These are phyloP conservation scores for Leccinum pellstonianum DNA, from an alignment of 768 basidiomycete genomes.

Conservation along the genomic window DNA sequence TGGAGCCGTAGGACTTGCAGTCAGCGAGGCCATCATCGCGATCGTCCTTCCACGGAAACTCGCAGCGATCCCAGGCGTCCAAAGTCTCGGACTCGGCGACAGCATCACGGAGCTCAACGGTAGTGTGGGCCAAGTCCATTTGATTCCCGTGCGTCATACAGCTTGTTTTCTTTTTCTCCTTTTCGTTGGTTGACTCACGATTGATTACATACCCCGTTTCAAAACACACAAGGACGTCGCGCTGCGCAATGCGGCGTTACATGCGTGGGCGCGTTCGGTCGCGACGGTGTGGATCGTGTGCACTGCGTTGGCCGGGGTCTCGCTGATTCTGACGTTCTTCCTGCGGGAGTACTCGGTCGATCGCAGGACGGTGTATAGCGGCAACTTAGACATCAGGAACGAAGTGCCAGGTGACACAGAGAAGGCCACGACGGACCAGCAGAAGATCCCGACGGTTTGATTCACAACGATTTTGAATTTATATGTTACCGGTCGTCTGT, in stretches of 20 bases:
- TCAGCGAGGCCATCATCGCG: too few relatives aligned
- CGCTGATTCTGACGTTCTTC: constrained; percentile 44
- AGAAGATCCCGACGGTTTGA: neutral
- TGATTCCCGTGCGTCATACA: too few relatives aligned
- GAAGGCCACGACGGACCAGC: neutral
- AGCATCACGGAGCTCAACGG: too few relatives aligned
- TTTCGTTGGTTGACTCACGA: too few relatives aligned
- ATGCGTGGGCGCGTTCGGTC: constrained; percentile 65
- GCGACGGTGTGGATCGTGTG: constrained; percentile 62
- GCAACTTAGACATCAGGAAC: constrained; percentile 5
- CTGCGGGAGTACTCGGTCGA: constrained; percentile 60
- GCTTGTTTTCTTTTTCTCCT: too few relatives aligned
- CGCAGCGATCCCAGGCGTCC: too few relatives aligned
- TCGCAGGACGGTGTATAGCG: constrained; percentile 45
- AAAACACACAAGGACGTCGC: neutral
- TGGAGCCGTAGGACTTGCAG: too few relatives aligned
- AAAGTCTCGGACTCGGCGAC: too few relatives aligned
- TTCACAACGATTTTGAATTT: neutral
- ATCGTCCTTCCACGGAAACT: too few relatives aligned
- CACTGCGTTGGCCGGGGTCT: constrained; percentile 52
- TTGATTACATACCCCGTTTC: neutral
- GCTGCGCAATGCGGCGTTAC: constrained; percentile 40
- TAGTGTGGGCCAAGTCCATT: too few relatives aligned
- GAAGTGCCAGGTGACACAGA: constrained; percentile 21
- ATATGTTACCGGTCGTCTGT: too few relatives aligned